These are phyloP conservation scores for Coemansia sp. DNA, from an alignment of 192 early-diverging fungal species.

Conservation along the genomic window DNA sequence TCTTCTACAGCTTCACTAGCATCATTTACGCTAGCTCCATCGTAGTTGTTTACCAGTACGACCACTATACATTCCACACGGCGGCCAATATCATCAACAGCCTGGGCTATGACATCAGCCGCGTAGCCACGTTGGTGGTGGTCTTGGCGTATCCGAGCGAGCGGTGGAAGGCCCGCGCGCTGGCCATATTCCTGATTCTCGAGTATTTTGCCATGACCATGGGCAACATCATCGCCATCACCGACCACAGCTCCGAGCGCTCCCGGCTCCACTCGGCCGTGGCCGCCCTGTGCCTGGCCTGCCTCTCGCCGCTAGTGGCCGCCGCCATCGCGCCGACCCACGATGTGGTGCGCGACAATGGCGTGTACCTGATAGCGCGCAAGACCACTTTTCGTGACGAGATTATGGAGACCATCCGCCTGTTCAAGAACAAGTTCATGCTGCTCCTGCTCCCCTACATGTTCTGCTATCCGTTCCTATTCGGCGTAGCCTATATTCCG, in stretches of 20 bases:
- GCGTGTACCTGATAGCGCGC: conserved; percentile 37
- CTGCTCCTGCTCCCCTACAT: conserved; percentile 38
- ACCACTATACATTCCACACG: conserved; percentile 6
- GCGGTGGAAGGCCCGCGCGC: conserved; percentile 32
- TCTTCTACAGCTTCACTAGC: conserved; percentile 24
- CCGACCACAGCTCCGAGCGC: conserved; percentile 7
- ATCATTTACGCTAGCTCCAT: conserved; percentile 22
- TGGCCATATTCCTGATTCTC: conserved; percentile 22
- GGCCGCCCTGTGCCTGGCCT: conserved; percentile 13
- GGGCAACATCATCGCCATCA: conserved; percentile 27
- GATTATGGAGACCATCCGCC: conserved; percentile 10
- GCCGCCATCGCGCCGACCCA: conserved; percentile 29
- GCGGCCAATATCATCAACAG: conserved; percentile 13
- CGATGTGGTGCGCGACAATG: conserved; percentile 37
- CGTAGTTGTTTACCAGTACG: conserved; percentile 20
- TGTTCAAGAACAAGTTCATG: conserved; percentile 32
- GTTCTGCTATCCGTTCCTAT: conserved; percentile 38
- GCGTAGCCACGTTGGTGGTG: conserved; percentile 34
- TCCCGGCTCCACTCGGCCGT: conserved; percentile 16
- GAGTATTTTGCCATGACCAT: conserved; percentile 37
- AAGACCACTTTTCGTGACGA: conserved; percentile 19
- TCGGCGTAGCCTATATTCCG: conserved; percentile 25
- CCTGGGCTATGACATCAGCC: conserved; percentile 21
- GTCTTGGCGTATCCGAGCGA: conserved; percentile 40
- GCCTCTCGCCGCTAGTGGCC: conserved; percentile 27